phyloP scores from a whole-genome alignment of 2,329 filamentous ascomycete species.

The Diaporthe nobilis region DNA sequence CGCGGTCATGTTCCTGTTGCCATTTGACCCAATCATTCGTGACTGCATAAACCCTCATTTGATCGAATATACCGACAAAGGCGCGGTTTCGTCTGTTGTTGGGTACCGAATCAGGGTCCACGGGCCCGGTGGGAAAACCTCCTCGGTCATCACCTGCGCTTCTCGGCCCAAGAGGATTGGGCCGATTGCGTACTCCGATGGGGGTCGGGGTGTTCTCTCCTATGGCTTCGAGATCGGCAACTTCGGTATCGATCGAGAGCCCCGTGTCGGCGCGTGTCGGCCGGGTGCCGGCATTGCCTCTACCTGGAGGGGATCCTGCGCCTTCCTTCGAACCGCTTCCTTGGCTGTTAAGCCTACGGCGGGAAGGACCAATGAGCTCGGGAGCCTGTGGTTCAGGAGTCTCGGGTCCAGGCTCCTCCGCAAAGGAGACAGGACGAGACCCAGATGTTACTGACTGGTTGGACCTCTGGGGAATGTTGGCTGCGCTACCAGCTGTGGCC shows the following conservation, averaged over 20 bases:
- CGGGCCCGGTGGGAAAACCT: not conserved
- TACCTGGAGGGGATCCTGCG: not conserved
- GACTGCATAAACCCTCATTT: not conserved
- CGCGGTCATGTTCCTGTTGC: not conserved
- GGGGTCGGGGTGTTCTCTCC: not conserved
- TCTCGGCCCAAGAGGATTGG: not conserved
- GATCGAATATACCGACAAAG: not conserved
- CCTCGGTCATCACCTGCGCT: not conserved
- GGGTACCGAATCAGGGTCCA: not conserved
- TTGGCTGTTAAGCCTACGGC: not conserved
- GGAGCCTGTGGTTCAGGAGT: not conserved
- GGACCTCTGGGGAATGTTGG: not conserved
- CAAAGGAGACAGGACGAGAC: not conserved
- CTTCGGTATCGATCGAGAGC: not conserved
- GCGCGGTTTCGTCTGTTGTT: not conserved
- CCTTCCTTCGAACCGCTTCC: not conserved
- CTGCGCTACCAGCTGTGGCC: not conserved
- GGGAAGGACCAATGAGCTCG: not conserved
- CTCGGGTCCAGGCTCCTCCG: not conserved
- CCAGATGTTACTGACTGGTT: not conserved
- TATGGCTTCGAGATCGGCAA: not conserved
- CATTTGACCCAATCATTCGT: not conserved
- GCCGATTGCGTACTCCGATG: not conserved
- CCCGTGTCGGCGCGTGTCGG: not conserved
- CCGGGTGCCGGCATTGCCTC: not conserved